phyloP scores from a whole-genome alignment of 331 rosid genomes.

The Ulmus americana region DNA sequence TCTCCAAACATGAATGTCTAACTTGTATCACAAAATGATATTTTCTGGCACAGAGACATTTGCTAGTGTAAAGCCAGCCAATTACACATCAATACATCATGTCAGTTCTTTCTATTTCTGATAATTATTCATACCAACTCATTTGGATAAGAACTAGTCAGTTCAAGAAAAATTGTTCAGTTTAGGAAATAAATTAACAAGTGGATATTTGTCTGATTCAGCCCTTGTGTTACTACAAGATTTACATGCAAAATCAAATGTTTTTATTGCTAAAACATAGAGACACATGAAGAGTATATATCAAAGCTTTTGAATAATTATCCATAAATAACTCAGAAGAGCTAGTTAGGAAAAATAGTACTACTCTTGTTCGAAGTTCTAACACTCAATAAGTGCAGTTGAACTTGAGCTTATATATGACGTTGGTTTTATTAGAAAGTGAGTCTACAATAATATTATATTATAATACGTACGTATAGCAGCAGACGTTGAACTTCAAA shows the following conservation, averaged over 20 bases:
- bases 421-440: too few species aligned
- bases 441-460: too few species aligned
- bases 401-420: too few species aligned
- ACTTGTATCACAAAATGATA: too few species aligned
- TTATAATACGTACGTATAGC: neutral
- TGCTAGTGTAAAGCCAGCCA: neutral
- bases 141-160: conserved; percentile 7
- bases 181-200: neutral
- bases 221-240: neutral
- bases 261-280: neutral
- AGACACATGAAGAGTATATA: too few species aligned
- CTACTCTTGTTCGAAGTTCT: too few species aligned
- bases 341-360: too few species aligned
- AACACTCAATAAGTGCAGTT: too few species aligned
- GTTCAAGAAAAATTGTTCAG: neutral
- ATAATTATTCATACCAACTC: neutral
- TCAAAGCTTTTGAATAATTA: neutral
- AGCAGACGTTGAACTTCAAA: conserved; percentile 18
- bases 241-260: neutral
- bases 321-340: too few species aligned
- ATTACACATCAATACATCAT: neutral
- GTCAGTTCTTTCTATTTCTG: conserved; percentile 9
- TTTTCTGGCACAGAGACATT: too few species aligned
- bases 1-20: too few species aligned
- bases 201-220: neutral